Conservation (phyloP, 192 early-diverging fungal genomes). For the Umbelopsis isabellina region DNA sequence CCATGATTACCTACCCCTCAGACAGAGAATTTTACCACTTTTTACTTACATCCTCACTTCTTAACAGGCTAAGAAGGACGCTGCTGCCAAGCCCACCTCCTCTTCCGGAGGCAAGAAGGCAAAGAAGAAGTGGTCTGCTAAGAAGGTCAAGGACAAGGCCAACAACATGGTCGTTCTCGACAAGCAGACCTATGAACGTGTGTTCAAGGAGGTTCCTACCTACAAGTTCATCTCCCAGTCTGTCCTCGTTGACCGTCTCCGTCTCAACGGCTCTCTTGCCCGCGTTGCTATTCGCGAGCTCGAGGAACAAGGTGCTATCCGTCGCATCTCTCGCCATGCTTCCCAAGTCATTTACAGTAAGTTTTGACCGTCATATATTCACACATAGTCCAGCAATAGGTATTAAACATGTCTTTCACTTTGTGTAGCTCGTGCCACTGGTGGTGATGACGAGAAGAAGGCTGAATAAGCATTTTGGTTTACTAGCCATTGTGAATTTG, state of each 20-base stretch:
- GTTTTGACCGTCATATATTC: constrained; percentile 3
- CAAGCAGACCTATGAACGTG: constrained; percentile 96
- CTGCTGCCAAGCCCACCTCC: constrained; percentile 58
- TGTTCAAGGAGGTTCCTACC: constrained; percentile 99
- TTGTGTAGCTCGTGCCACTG: constrained; percentile 38
- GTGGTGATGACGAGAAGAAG: constrained; percentile 42
- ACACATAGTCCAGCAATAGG: background rate
- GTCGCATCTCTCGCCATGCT: constrained; percentile 86
- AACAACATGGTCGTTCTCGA: constrained; percentile 99
- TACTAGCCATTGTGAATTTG: constrained; percentile 19
- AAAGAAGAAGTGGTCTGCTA: constrained; percentile 97
- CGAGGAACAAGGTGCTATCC: constrained; percentile 89
- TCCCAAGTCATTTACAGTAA: constrained; percentile 87
- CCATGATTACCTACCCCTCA: too few relatives aligned
- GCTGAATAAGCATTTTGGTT: constrained; percentile 16
- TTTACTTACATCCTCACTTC: background rate
- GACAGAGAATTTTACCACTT: background rate
- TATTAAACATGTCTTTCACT: background rate
- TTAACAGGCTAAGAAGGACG: constrained; percentile 63
- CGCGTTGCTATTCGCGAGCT: constrained; percentile 94
- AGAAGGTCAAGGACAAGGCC: constrained; percentile 99
- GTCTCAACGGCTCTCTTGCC: constrained; percentile 97
- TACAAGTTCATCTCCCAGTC: constrained; percentile 99
- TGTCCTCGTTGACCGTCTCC: constrained; percentile 97
- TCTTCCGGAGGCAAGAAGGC: constrained; percentile 66